Base-by-base conservation (phyloP, 164 flowering plant genomes). In the Vitis rotundifolia region DNA sequence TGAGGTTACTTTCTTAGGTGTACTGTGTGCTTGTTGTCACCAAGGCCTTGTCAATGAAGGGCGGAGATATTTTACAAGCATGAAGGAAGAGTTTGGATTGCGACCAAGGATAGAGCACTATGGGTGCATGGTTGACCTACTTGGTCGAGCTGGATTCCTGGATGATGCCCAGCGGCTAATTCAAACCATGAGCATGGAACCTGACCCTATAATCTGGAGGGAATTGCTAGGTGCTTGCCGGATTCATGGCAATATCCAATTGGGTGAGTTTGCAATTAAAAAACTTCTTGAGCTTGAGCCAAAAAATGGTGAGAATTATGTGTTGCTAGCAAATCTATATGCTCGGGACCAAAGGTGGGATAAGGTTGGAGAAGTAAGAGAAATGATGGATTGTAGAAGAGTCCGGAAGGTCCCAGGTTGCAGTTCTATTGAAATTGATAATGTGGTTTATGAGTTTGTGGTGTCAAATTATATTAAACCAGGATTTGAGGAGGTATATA, bases 61-160 rank as follows among this genome's bases (percentile, higher is more conserved):
- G 10, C 63, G 49, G 9, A 48, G 9, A 59, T 49, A 52, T 59
- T 79, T 76, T 54, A 50, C 4, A 5, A 63, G 51, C 50, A 79
- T 79, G 79, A 50, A 49, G 29, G 63, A 67, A n/a, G 74, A 66
- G 37, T 79, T 66, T 59, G 68, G 73, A 13, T 61, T 79, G 57
- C 48, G 13, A 48, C 82, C 79, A 26, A 65, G 70, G 12, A 70
- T 75, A 55, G 76, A 75, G 66, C 82, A 79, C 63, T 79, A 76
- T 68, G 79, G 77, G 10, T 76, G 79, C 66, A 76, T 79, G 77
- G 79, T 79, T 67, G 82, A 76, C 65, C 59, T 79, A 14, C 77
- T 80, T 51, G 80, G 76, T 16, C 77, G 78, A 18, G 73, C 76
- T 37, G 83, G 80, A 48, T 64, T 65, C 50, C 59, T 80, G 63